Evolutionary conservation across 257 asterid genomes (phyloP), one percentile per base, ranked within the genome.

Genomic region (Ballota nigra): DNA sequence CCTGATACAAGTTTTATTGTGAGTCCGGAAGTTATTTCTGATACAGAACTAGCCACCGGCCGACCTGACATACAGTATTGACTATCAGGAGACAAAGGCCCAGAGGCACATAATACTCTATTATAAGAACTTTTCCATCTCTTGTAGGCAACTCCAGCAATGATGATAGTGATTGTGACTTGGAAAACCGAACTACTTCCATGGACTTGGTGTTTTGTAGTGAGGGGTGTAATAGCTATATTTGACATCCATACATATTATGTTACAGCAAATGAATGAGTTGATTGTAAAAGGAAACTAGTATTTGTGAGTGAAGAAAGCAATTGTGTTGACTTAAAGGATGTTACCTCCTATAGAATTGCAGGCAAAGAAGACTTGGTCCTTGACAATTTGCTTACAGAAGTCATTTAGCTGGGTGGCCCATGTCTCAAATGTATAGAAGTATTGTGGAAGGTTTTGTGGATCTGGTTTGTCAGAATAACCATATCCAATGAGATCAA

Each of bases 381-480:
- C 96, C 78, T 75, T 79, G 49, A 91, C 88, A 23, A 91, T 83
- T 69, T 84, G 95, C 43, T 6, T 79, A 60, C 97, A 94, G 70
- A 94, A 94, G 83, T 94, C 97, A 70, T 94, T 94, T 73, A 94
- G 78, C 79, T 94, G 98, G 75, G 79, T 75, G 66, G 82, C 98
- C 98, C 98, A 94, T 51, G 98, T 94, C 89, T 91, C 98, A 72
- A 94, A 94, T 12, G 96, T 87, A 76, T 93, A 94, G 57, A 94
- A 94, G 34, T 74, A 16, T 34, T 84, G 73, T 68, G 80, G 82
- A 74, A 89, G 89, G 19, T 84, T 78, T 40, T 80, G 77, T 8
- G 97, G 95, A 76, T 91, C 85, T 60, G 98, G 98, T 82, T 94
- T 94, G 84, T 94, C 98, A 10, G 98, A 94, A 84, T 89, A 91